Base-by-base conservation (phyloP, 768 basidiomycete species). In the Trametes punicea region DNA sequence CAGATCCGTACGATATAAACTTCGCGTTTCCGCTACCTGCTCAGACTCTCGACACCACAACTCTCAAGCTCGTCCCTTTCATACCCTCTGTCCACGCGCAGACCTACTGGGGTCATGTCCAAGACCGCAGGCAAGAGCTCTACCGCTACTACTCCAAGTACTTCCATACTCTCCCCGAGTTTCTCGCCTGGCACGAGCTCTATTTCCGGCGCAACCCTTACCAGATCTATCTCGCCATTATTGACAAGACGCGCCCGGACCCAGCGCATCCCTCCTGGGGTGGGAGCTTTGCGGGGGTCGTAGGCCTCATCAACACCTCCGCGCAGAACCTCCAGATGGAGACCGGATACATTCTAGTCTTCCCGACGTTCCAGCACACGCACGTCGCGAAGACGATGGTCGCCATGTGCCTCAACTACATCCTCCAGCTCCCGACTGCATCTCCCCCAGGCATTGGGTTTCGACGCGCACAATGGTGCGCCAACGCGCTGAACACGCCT, bases 401-500 rank as follows among this genome's bases (percentile, higher is more conserved):
- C 45, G 70, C 69, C 13, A 61, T 76, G 15, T 67, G 74, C 33
- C 46, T 67, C 49, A 58, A 62, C 18, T 66, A 64, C 53, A 62
- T 64, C 61, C 57, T 71, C 29, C 62, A 67, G 34, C 21, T 63
- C n/a, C 59, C 57, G 27, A 46, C 38, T n/a, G 57, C 64, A 23
- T 51, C 53, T 2, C 66, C 59, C 21, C 62, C 62, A 4, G 76
- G 75, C 6, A 60, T 77, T 2, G 76, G 75, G 0, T 65, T 81
- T n/a, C 73, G 81, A n/a, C 73, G 77, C 21, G 77, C 79, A 16
- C 71, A 72, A 57, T 83, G 78, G 76, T 63, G 60, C 25, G 71
- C 78, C n/a, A 72, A 75, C 38, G 53, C 67, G 2, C 29, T 57
- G 26, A 81, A 83, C 58, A 26, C 30, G 1, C 55, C 73, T 9